Evolutionary conservation across 139 green algal species (phyloP).

Genomic region (Picochlorum sp.): DNA sequence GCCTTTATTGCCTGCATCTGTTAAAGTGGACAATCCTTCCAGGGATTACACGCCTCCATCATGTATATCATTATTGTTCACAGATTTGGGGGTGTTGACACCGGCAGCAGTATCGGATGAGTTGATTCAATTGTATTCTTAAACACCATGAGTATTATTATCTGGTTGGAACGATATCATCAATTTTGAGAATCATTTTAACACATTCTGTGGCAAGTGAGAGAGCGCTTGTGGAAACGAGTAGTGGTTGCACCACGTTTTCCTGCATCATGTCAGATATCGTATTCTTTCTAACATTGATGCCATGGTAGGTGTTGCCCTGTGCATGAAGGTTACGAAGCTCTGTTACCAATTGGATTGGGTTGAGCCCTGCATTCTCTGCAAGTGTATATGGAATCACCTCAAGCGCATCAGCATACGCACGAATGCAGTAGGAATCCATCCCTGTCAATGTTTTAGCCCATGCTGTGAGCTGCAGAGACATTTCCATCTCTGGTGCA

Average conservation of each 20-base stretch:
- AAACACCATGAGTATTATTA: conserved; percentile 23
- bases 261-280: conserved; percentile 85
- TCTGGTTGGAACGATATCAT: conserved; percentile 80
- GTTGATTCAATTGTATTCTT: conserved; percentile 85
- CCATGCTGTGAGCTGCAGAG: conserved; percentile 71
- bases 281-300: conserved; percentile 65
- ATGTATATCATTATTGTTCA: conserved; percentile 84
- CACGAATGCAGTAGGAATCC: conserved; percentile 83
- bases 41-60: conserved; percentile 89
- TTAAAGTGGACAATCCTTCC: conserved; percentile 68
- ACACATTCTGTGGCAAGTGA: conserved; percentile 89
- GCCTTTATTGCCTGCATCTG: conserved; percentile 53
- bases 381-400: conserved; percentile 97
- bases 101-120: conserved; percentile 90
- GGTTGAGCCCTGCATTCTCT: conserved; percentile 96
- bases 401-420: conserved; percentile 95
- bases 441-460: conserved; percentile 89
- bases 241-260: conserved; percentile 92
- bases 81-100: conserved; percentile 80
- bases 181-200: conserved; percentile 98
- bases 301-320: conserved; percentile 57
- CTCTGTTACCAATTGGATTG: conserved; percentile 97
- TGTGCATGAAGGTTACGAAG: conserved; percentile 83
- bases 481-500: conserved; percentile 87
- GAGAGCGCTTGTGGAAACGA: conserved; percentile 84